Percentiles rank a stretch among this genome's conserved stretches.
Evolutionary conservation across 1,139 yeast genomes (phyloP).

Genomic region (Pichia sp.): DNA sequence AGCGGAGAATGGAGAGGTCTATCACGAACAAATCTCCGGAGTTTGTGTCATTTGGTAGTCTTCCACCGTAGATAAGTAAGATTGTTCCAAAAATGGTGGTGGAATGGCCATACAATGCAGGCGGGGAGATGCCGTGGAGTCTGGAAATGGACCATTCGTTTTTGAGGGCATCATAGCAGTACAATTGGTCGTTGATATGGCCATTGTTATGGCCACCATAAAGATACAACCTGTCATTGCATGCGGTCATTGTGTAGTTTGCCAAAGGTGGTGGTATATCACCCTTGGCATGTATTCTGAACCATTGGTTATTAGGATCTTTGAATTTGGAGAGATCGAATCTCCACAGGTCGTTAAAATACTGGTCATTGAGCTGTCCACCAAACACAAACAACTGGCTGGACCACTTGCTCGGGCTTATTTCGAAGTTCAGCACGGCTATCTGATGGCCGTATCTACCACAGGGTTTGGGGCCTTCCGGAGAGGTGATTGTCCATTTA

Average conservation of each 20-base stretch:
- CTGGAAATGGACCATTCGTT: conserved; percentile 71
- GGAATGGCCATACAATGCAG: conserved; percentile 90
- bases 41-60: conserved; percentile 69
- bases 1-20: conserved; percentile 61
- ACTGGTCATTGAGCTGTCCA: conserved; percentile 88
- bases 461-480: conserved; percentile 75
- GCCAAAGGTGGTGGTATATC: conserved; percentile 83
- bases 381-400: conserved; percentile 72
- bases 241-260: conserved; percentile 84
- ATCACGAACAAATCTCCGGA: conserved; percentile 69
- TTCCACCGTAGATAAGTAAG: conserved; percentile 88
- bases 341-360: conserved; percentile 77
- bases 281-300: conserved; percentile 51
- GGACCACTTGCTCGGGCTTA: conserved; percentile 29
- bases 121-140: conserved; percentile 44
- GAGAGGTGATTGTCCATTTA: conserved; percentile 87
- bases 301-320: conserved; percentile 82
- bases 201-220: conserved; percentile 86
- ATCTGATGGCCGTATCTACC: conserved; percentile 95
- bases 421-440: conserved; percentile 34
- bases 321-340: conserved; percentile 89
- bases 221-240: conserved; percentile 74
- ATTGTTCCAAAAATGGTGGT: conserved; percentile 75
- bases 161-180: conserved; percentile 69
- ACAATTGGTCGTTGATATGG: conserved; percentile 70